Percentiles rank a stretch among this genome's conserved stretches.
phyloP scores from a whole-genome alignment of 1,284 basidiomycete species.

The Tylopilus sp. region DNA sequence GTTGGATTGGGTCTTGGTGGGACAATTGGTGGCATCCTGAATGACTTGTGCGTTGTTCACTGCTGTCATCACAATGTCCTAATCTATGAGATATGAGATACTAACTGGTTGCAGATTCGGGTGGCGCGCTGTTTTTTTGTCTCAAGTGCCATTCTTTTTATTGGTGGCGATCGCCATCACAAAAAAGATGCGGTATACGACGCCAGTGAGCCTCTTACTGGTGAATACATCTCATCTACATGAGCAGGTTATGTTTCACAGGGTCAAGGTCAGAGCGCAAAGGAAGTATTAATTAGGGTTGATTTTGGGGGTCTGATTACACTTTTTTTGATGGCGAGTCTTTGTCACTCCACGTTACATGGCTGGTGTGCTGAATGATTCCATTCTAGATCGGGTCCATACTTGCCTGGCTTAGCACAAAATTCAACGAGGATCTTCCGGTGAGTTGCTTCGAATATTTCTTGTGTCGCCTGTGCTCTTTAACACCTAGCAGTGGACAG shows the following conservation, averaged over 20 bases:
- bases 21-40: slow-evolving; percentile 24
- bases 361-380: neutral
- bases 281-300: slow-evolving; percentile 24
- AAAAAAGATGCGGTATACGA: slow-evolving; percentile 19
- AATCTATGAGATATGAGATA: no score
- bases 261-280: slow-evolving; percentile 21
- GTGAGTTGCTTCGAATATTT: slow-evolving; percentile 8
- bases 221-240: no score
- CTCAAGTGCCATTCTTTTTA: slow-evolving; percentile 24
- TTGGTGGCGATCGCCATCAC: slow-evolving; percentile 18
- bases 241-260: neutral
- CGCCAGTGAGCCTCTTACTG: slow-evolving; percentile 15
- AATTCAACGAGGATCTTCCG: slow-evolving; percentile 27
- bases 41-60: slow-evolving; percentile 19
- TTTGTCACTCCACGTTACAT: neutral
- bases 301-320: slow-evolving; percentile 27
- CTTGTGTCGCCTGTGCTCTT: neutral
- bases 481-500: slow-evolving; percentile 16
- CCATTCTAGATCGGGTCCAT: slow-evolving; percentile 21
- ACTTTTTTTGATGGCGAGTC: slow-evolving; percentile 18
- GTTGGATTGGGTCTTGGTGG: slow-evolving; percentile 28
- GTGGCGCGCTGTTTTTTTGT: slow-evolving; percentile 27
- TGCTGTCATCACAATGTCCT: neutral
- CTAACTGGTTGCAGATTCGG: slow-evolving; percentile 24
- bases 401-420: slow-evolving; percentile 27